A percentile compares a stretch with the other conserved stretches of the same genome.
Evolutionary conservation across 2,329 filamentous ascomycete genomes (phyloP).

Genomic region (Coniochaeta pulveracea): DNA sequence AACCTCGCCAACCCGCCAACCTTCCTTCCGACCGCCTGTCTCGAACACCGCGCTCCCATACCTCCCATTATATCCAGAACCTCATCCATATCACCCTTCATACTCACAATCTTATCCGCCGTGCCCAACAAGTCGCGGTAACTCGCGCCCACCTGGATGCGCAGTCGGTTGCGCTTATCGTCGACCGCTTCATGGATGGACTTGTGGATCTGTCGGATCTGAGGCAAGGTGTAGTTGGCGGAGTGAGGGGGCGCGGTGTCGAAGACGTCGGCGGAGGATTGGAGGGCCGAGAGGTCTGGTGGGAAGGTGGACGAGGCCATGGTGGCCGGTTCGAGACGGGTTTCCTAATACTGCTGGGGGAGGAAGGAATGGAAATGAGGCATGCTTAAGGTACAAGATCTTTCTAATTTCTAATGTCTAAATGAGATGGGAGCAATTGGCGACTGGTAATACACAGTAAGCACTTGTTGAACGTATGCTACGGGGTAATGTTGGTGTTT

Average conservation of each 20-base stretch:
- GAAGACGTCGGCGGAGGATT: constrained; percentile 39
- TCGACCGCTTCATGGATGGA: constrained; percentile 46
- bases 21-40: constrained; percentile 57
- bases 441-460: too few species aligned
- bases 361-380: too few species aligned
- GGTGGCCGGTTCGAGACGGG: neutral
- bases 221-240: constrained; percentile 44
- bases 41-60: constrained; percentile 70
- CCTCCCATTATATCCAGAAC: constrained; percentile 61
- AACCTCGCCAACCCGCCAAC: constrained; percentile 43
- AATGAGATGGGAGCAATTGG: too few species aligned
- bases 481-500: too few species aligned
- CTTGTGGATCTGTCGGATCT: constrained; percentile 53
- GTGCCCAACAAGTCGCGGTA: constrained; percentile 88
- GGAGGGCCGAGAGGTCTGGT: constrained; percentile 36
- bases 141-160: constrained; percentile 51
- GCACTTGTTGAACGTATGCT: too few species aligned
- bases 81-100: constrained; percentile 66
- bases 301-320: constrained; percentile 9
- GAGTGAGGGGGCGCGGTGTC: constrained; percentile 26
- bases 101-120: constrained; percentile 84
- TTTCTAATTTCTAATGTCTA: too few species aligned
- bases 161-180: constrained; percentile 50
- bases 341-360: too few species aligned
- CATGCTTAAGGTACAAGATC: too few species aligned